Conservation (phyloP, 768 basidiomycete species). For the Trametes punicea region DNA sequence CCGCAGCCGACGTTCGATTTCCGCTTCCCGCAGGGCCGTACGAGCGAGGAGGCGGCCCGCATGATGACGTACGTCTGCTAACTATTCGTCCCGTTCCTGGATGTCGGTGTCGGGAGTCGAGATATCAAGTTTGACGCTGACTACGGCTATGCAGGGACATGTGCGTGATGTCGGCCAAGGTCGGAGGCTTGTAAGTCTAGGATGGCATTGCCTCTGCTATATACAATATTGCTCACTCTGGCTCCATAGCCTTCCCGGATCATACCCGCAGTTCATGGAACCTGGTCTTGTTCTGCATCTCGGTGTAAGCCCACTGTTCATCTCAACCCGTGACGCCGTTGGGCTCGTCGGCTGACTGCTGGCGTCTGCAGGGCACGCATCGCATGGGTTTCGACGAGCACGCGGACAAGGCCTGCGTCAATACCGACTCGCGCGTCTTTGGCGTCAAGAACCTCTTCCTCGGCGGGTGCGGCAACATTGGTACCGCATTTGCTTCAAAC, state of each 20-base stretch:
- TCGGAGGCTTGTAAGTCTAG: slow-evolving; percentile 28
- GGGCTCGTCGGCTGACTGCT: neutral
- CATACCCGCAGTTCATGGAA: slow-evolving; percentile 32
- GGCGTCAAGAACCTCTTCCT: slow-evolving; percentile 32
- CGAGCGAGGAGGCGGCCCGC: slow-evolving; percentile 14
- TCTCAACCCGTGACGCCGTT: neutral
- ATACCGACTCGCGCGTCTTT: slow-evolving; percentile 25
- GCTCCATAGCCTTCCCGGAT: slow-evolving; percentile 28
- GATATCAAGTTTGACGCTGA: neutral
- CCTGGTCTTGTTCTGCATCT: slow-evolving; percentile 25
- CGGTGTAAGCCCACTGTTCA: slow-evolving; percentile 8
- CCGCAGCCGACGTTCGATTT: slow-evolving; percentile 34
- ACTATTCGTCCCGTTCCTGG: no score
- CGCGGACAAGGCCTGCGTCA: slow-evolving; percentile 23
- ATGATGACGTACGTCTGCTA: slow-evolving; percentile 28
- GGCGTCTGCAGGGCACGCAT: neutral
- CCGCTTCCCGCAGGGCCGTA: slow-evolving; percentile 10
- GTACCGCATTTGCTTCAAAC: neutral
- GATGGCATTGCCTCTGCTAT: neutral
- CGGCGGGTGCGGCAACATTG: slow-evolving; percentile 23
- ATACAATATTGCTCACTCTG: neutral
- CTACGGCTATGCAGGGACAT: slow-evolving; percentile 19
- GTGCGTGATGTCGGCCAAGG: slow-evolving; percentile 29
- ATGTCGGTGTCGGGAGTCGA: no score
- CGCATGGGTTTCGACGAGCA: slow-evolving; percentile 18